Evolutionary conservation across 2,329 filamentous ascomycete species (phyloP).

Genomic region (Chlorencoelia australis): DNA sequence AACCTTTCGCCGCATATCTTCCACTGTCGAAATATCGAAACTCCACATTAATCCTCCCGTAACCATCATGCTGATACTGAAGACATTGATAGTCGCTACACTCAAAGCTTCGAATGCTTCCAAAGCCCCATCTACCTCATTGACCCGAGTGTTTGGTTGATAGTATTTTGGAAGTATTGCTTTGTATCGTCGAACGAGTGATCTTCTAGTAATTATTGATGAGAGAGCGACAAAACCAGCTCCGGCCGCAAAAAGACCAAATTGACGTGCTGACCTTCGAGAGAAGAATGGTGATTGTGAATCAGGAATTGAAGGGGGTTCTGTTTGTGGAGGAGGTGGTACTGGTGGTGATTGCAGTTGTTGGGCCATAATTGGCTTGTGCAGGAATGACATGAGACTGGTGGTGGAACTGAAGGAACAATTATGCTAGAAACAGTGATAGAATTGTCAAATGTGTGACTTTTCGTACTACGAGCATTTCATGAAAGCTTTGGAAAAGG

Average conservation of each 20-base stretch:
- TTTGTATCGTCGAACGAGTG: slow-evolving; percentile 53
- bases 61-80: slow-evolving; percentile 63
- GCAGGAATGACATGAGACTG: slow-evolving; percentile 15
- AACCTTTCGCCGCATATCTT: slow-evolving; percentile 50
- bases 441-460: too few species aligned
- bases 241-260: slow-evolving; percentile 65
- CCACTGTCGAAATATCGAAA: slow-evolving; percentile 62
- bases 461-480: too few species aligned
- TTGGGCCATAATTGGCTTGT: slow-evolving; percentile 14
- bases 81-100: slow-evolving; percentile 77
- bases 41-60: slow-evolving; percentile 66
- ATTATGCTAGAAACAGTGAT: too few species aligned
- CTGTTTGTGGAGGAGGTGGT: slow-evolving; percentile 5
- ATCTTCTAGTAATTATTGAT: slow-evolving; percentile 58
- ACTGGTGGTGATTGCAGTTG: slow-evolving; percentile 6
- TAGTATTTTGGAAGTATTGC: slow-evolving; percentile 62
- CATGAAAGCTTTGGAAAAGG: too few species aligned
- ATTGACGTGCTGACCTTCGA: slow-evolving; percentile 38
- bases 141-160: slow-evolving; percentile 47
- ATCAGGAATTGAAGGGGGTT: slow-evolving; percentile 8
- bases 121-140: slow-evolving; percentile 49
- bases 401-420: too few species aligned
- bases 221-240: slow-evolving; percentile 67
- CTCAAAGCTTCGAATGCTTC: slow-evolving; percentile 78
- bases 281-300: slow-evolving; percentile 22